Evolutionary conservation across 2,329 filamentous ascomycete genomes (phyloP), one percentile per base, ranked within the genome.

Genomic region (Pseudogymnoascus sp.): DNA sequence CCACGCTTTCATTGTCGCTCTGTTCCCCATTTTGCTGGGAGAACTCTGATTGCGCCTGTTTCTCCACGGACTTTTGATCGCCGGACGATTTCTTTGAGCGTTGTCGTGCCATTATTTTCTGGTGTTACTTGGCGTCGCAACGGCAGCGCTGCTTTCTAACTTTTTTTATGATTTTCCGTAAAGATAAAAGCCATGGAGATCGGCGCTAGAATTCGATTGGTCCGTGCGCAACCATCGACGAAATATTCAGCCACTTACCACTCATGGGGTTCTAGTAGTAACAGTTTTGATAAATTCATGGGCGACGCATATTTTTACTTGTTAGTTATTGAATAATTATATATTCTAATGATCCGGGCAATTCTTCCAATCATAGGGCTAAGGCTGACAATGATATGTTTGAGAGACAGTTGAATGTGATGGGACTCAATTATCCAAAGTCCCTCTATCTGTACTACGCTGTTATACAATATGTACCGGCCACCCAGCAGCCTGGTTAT

Each of bases 1-100:
- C 72, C 1, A 73, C 67, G 47, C 69, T 69, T 26, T 73, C 71
- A 66, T 69, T 67, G 10, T 71, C 70, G 63, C 68, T 70, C 3
- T 63, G 68, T 47, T 62, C 67, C 21, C 66, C 63, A 16, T 66
- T 63, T 34, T 61, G 63, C 37, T 64, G 64, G 4, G 57, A 37
- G 4, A 63, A 39, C 57, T 60, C 51, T 34, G 62, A 47, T 14
- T 31, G 62, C n/a, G 16, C 57, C 31, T 60, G 36, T 5, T 64
- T 31, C 10, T 64, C 18, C 7, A 62, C 66, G 47, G 62, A 51
- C 59, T 67, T 65, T 26, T 67, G 66, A 67, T 65, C 65, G 14
- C 62, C 65, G 16, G 66, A 63, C 16, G 67, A 26, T 60, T 70
- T 71, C 66, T 70, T 71, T 5, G 71, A 71, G 23, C 68, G 66